A percentile compares a stretch with the other conserved stretches of the same genome.
Conservation (phyloP, 768 basidiomycete species). For the Amanita muscaria region DNA sequence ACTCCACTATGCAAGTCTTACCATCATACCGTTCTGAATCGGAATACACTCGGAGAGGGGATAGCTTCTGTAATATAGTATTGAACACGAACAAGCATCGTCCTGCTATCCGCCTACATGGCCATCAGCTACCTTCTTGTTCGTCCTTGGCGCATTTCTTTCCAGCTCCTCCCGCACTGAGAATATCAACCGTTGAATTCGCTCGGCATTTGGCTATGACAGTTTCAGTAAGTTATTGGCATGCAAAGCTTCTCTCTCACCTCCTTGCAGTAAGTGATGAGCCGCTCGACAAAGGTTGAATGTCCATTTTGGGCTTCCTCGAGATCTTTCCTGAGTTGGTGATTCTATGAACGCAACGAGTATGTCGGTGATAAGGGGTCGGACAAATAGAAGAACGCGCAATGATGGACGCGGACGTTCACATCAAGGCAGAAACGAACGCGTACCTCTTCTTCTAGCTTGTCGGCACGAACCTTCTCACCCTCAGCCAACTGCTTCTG, state of each 20-base stretch:
- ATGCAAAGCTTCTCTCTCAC: constrained; percentile 33
- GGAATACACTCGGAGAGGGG: not conserved
- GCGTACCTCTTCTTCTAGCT: constrained; percentile 66
- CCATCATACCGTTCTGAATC: not conserved
- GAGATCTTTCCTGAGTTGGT: constrained; percentile 63
- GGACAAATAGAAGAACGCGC: constrained; percentile 7
- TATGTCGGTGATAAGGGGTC: not conserved
- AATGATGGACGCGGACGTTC: constrained; percentile 8
- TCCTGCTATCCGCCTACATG: constrained; percentile 33
- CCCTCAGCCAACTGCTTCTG: constrained; percentile 77
- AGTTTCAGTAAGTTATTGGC: not conserved
- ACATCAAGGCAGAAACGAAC: constrained; percentile 11
- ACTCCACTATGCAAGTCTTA: not conserved
- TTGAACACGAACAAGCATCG: constrained; percentile 10
- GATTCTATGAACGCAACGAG: constrained; percentile 34
- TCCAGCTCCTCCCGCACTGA: constrained; percentile 80
- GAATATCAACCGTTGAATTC: constrained; percentile 71
- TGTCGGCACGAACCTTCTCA: constrained; percentile 61
- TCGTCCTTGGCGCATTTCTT: constrained; percentile 45
- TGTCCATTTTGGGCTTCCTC: constrained; percentile 76
- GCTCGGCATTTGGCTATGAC: constrained; percentile 68
- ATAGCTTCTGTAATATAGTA: constrained; percentile 7
- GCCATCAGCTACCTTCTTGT: constrained; percentile 36
- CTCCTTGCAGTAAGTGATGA: constrained; percentile 83
- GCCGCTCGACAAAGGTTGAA: constrained; percentile 73